Percentiles rank a stretch among this genome's conserved stretches.
These are phyloP conservation scores for Paraconiothyrium sp. DNA, from an alignment of 2,329 filamentous ascomycete genomes.

Conservation along the genomic window DNA sequence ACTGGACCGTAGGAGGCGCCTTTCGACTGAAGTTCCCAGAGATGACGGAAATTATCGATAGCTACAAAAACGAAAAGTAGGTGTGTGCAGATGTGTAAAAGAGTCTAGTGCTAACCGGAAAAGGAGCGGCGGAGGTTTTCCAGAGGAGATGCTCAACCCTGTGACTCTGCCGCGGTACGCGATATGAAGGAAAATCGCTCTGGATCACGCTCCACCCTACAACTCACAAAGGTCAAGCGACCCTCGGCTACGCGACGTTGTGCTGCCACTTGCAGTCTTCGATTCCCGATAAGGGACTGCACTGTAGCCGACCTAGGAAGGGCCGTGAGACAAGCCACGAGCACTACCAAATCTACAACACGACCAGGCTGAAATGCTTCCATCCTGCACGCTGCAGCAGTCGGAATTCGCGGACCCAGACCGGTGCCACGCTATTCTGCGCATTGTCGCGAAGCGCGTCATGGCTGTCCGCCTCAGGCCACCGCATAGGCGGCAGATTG, in stretches of 20 bases:
- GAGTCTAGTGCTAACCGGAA: conserved; percentile 2
- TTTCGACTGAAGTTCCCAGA: conserved; percentile 33
- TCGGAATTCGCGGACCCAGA: not conserved
- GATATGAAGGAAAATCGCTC: conserved; percentile 11
- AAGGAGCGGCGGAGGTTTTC: conserved; percentile 9
- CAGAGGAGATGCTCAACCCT: conserved; percentile 17
- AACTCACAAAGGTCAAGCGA: not conserved
- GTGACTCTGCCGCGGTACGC: conserved; percentile 15
- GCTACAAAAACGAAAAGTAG: conserved; percentile 23
- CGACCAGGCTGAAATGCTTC: not conserved
- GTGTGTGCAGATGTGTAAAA: not conserved
- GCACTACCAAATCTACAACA: not conserved
- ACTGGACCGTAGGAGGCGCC: conserved; percentile 30
- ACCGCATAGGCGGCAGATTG: not conserved
- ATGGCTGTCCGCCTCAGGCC: not conserved
- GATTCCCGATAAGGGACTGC: not conserved
- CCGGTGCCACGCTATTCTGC: not conserved
- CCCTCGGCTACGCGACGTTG: not conserved
- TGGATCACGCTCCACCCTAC: not conserved
- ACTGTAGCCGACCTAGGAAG: not conserved
- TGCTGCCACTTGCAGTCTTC: not conserved
- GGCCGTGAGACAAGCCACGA: not conserved
- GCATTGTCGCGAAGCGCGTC: not conserved
- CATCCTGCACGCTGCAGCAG: not conserved
- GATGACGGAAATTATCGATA: conserved; percentile 32